Percentiles rank a stretch among this genome's conserved stretches.
These are phyloP conservation scores for Alternaria burnsii DNA, from an alignment of 2,329 filamentous ascomycete species.

Conservation along the genomic window DNA sequence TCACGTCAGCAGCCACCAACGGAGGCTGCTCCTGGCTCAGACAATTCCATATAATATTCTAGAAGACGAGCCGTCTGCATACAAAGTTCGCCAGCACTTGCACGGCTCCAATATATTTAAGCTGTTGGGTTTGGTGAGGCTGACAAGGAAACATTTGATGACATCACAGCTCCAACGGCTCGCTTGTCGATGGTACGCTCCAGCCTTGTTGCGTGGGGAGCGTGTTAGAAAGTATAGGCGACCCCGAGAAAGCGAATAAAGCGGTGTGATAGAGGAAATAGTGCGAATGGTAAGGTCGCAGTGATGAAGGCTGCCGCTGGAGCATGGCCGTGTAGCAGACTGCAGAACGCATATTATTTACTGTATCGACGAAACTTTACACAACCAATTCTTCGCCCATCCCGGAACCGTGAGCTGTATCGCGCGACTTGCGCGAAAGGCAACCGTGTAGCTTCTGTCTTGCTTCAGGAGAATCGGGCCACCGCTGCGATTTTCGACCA, in stretches of 20 bases:
- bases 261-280: neutral
- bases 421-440: neutral
- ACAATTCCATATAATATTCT: neutral
- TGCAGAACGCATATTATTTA: neutral
- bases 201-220: too few relatives aligned
- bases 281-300: neutral
- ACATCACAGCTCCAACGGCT: too few relatives aligned
- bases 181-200: neutral
- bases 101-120: neutral
- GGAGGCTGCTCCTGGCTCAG: neutral
- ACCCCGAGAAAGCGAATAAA: neutral
- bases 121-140: neutral
- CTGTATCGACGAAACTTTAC: neutral
- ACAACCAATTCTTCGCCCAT: neutral
- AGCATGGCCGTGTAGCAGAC: neutral
- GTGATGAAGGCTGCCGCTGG: neutral
- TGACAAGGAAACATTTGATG: neutral
- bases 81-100: neutral
- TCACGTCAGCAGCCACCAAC: slow-evolving; percentile 3
- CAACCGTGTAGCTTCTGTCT: neutral
- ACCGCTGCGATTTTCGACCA: neutral
- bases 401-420: too few relatives aligned
- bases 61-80: neutral
- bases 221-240: neutral
- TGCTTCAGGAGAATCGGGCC: neutral